phyloP scores from a whole-genome alignment of 2,329 filamentous ascomycete genomes.

The Sphaerulina vaccinii region DNA sequence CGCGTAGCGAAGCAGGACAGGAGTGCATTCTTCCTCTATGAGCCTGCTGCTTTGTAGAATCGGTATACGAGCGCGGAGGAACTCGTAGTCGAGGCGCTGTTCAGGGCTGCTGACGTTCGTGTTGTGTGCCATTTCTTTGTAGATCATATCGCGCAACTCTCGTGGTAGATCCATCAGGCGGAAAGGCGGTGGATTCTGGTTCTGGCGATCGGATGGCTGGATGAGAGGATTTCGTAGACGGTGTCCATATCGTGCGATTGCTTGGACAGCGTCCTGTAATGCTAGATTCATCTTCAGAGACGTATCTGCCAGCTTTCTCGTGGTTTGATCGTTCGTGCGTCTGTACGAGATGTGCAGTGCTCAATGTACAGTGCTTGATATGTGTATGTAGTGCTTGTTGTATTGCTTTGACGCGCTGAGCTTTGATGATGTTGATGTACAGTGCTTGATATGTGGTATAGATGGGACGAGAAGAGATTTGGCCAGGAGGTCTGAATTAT shows the following conservation, averaged over 20 bases:
- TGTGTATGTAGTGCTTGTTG: too few relatives aligned
- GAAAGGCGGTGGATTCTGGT: neutral
- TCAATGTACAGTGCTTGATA: too few relatives aligned
- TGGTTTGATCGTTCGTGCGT: too few relatives aligned
- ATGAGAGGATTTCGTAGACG: neutral
- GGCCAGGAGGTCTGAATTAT: too few relatives aligned
- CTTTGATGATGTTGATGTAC: neutral
- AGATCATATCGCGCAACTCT: neutral
- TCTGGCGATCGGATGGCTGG: neutral
- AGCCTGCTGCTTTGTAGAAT: neutral
- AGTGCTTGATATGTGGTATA: neutral
- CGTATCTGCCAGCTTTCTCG: too few relatives aligned
- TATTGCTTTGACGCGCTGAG: too few relatives aligned
- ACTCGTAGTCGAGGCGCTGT: neutral
- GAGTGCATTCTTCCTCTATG: neutral
- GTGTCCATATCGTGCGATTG: neutral
- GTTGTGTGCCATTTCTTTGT: neutral
- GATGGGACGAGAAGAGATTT: too few relatives aligned
- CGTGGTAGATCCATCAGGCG: neutral
- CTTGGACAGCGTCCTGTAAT: too few relatives aligned
- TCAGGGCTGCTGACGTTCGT: neutral
- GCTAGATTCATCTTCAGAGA: too few relatives aligned
- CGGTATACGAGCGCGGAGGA: neutral
- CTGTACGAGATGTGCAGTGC: too few relatives aligned
- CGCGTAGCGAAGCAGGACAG: neutral